Base-by-base conservation (phyloP, 805 yeast species). In the Yarrowia sp. region DNA sequence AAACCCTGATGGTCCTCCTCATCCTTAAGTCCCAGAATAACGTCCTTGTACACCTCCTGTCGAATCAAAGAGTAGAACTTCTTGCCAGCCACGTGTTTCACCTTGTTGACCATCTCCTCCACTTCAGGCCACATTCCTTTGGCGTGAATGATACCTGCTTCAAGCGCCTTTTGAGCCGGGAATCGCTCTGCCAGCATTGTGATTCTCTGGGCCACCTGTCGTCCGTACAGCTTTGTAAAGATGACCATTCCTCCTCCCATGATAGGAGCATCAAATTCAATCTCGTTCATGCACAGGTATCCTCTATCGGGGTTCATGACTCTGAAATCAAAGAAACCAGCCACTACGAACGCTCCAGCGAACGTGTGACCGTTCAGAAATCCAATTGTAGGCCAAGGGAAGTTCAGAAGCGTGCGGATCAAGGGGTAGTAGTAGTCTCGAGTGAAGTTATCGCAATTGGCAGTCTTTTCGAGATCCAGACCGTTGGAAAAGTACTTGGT, bases 351-450 rank as follows among this genome's bases (percentile, higher is more conserved):
- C 3, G 78, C 80, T 1, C 78, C 80, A 1, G 80, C 80, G 69
- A 77, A 77, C 8, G 76, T 76, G 66, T 77, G 80, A 44, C 80
- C 80, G 63, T 77, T 77, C 42, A 77, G 70, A 57, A 71, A 65
- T 4, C 80, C 80, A 33, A 77, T 71, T 11, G 78, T 75, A 8
- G 80, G 80, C 71, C 75, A 73, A 11, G 80, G 80, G 66, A 73
- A 77, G 67, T 74, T 74, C 51, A 77, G 65, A 15, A 74, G 64
- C n/a, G 70, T 70, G 31, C 73, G 68, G 72, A 75, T 71, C 41
- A 75, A 65, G 17, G 74, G 72, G 68, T 72, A 75, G 67, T 71
- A 73, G 28, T 64, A 48, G 43, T 73, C 69, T 18, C 67, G 71
- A 65, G 75, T 76, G 69, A 77, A 77, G 39, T 69, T 70, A 8